These are phyloP conservation scores for Ascochyta lentis DNA, from an alignment of 2,329 filamentous ascomycete genomes.

Conservation along the genomic window DNA sequence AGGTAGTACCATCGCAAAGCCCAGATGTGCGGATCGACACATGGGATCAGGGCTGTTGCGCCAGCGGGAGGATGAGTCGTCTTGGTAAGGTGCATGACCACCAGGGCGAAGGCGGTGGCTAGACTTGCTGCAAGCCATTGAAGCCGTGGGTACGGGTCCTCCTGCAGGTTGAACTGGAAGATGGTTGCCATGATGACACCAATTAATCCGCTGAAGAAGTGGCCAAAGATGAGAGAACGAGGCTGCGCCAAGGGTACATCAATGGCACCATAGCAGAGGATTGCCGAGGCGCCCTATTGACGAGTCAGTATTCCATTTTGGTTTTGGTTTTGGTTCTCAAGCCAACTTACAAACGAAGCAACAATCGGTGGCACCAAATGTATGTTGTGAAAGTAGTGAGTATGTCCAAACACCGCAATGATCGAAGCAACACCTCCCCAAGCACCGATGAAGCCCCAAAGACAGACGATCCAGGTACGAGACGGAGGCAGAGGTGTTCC, in stretches of 20 bases:
- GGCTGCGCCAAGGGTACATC: constrained; percentile 56
- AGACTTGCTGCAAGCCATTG: constrained; percentile 55
- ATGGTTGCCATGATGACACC: constrained; percentile 55
- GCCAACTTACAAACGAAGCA: constrained; percentile 46
- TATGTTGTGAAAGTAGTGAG: constrained; percentile 45
- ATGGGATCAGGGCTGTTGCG: constrained; percentile 55
- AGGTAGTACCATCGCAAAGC: constrained; percentile 53
- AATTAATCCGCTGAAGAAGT: constrained; percentile 52
- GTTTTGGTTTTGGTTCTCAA: neutral
- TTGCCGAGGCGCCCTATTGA: constrained; percentile 52
- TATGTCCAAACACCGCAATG: constrained; percentile 49
- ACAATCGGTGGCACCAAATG: constrained; percentile 52
- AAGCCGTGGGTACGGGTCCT: constrained; percentile 34
- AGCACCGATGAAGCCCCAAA: constrained; percentile 53
- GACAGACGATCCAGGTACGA: constrained; percentile 43
- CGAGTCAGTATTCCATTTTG: constrained; percentile 7
- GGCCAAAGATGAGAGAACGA: constrained; percentile 53
- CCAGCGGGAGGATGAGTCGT: constrained; percentile 57
- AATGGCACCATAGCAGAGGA: constrained; percentile 56
- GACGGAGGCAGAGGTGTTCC: constrained; percentile 36
- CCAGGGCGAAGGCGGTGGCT: constrained; percentile 50
- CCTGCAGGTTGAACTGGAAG: constrained; percentile 49
- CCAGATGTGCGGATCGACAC: constrained; percentile 48
- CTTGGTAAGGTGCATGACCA: constrained; percentile 56
- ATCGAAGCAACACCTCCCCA: constrained; percentile 52